Evolutionary conservation across 768 basidiomycete species (phyloP), one percentile per base, ranked within the genome.

Genomic region (Lactarius hengduanensis): DNA sequence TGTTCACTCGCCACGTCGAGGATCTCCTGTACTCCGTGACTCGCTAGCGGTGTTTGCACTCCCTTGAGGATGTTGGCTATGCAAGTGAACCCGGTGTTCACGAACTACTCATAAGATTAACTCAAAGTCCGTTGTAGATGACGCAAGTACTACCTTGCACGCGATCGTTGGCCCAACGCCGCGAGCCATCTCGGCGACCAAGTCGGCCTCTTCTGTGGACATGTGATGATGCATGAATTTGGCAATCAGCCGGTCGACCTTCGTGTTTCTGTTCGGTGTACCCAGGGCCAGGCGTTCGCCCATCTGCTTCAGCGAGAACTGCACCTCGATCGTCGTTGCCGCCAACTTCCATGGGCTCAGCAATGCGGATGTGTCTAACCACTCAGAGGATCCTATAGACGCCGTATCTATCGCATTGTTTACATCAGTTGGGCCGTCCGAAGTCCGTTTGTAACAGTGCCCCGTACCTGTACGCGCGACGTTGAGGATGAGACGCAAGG

Each of bases 321-420:
- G 89, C 68, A 92, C 82, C 70, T 91, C 88, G 62, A 92, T 88
- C 6, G 88, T 87, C 0, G 92, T 92, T 3, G 90, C 89, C 11
- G 89, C 85, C 30, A 93, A 83, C 72, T 89, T 91, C 90, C 92
- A 94, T 0, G 91, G 92, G 67, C 89, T 92, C 34, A 93, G 78
- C 38, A 90, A 78, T 11, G 85, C 86, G 0, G 85, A 86, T 15
- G 88, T 82, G 67, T 83, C 80, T 22, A 85, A 83, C 82, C 85
- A 87, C 62, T 83, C 84, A 59, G 81, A 82, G 59, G 84, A 77
- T 45, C 84, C 84, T 22, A 82, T 77, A 62, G 84, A 83, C 77
- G 70, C 70, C 1, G 55, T 63, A 54, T 55, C 69, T 71, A 16
- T 15, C 16, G 3, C 26, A 34, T 36, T 43, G 16, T 13, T 16